These are phyloP conservation scores for Metarhizium sp. DNA, from an alignment of 2,329 filamentous ascomycete species.

Conservation along the genomic window DNA sequence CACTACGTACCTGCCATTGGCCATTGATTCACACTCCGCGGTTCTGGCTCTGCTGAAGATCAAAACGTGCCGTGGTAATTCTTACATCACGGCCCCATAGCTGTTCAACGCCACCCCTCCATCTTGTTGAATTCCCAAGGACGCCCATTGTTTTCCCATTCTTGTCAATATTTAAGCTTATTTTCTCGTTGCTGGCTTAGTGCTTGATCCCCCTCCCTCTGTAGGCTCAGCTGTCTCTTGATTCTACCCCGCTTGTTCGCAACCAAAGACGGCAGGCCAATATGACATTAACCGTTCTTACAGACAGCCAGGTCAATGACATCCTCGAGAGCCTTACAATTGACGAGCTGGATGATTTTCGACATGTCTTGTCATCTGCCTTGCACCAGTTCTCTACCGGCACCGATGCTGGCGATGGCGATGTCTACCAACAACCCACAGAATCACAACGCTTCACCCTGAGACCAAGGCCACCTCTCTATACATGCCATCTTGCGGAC, in stretches of 20 bases:
- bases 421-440: conserved; percentile 46
- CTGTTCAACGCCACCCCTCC: no score
- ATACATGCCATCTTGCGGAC: conserved; percentile 65
- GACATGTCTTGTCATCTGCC: conserved; percentile 36
- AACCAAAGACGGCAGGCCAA: conserved; percentile 6
- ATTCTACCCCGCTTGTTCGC: not conserved
- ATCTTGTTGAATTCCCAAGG: no score
- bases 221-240: no score
- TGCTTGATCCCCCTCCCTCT: no score
- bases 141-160: no score
- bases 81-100: not conserved
- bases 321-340: conserved; percentile 43
- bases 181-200: not conserved
- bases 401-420: conserved; percentile 31
- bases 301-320: conserved; percentile 44
- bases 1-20: not conserved
- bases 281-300: conserved; percentile 51
- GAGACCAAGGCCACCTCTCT: conserved; percentile 50
- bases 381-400: conserved; percentile 55
- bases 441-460: conserved; percentile 37
- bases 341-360: conserved; percentile 44
- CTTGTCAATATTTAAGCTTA: not conserved
- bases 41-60: not conserved
- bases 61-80: not conserved
- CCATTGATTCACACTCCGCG: no score